Evolutionary conservation across 257 asterid genomes (phyloP).

Genomic region (Coffea canephora): DNA sequence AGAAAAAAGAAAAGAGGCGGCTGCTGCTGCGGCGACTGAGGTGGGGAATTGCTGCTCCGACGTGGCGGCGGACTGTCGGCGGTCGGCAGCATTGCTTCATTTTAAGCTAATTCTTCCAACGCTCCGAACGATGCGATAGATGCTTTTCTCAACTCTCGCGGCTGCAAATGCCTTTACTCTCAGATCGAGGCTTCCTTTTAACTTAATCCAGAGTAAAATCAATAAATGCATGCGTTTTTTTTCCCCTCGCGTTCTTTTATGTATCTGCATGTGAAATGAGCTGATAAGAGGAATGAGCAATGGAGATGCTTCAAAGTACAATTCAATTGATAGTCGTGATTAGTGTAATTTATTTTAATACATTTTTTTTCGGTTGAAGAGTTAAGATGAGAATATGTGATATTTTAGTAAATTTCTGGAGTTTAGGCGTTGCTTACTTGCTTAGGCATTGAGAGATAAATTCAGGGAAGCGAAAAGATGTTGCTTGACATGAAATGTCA

Average conservation of each 20-base stretch:
- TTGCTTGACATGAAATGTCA: neutral
- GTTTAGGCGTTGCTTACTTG: neutral
- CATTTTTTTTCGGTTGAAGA: neutral
- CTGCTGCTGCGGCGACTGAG: constrained; percentile 31
- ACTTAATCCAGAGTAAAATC: neutral
- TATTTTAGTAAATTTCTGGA: neutral
- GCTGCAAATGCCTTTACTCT: constrained; percentile 71
- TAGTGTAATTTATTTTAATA: neutral
- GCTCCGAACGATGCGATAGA: constrained; percentile 77
- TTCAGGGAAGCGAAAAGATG: neutral
- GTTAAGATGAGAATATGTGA: neutral
- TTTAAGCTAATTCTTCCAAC: constrained; percentile 34
- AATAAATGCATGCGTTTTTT: neutral
- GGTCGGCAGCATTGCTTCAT: constrained; percentile 59
- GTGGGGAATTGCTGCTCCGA: constrained; percentile 99
- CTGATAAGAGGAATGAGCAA: neutral
- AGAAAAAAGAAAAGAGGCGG: constrained; percentile 15
- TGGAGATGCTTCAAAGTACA: neutral
- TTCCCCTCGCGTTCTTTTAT: too few species aligned
- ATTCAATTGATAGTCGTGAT: neutral
- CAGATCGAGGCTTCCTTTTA: constrained; percentile 80
- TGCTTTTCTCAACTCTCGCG: constrained; percentile 80
- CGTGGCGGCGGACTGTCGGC: constrained; percentile 73
- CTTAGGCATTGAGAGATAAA: neutral
- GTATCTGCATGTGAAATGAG: neutral